These are phyloP conservation scores for Senna tora DNA, from an alignment of 306 rosid genomes.

Conservation along the genomic window DNA sequence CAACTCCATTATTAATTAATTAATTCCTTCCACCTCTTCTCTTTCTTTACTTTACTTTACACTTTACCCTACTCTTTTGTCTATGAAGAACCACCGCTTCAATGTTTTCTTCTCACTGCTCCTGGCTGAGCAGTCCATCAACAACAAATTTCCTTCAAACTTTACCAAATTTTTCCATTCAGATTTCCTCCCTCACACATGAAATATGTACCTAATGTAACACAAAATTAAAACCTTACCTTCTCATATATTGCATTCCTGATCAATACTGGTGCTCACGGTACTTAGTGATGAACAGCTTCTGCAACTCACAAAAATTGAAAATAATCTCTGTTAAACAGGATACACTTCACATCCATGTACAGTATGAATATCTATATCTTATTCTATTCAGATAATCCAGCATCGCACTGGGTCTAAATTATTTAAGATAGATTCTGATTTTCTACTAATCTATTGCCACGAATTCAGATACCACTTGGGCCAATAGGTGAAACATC, in stretches of 20 bases:
- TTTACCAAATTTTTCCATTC: background rate
- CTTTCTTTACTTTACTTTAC: no score
- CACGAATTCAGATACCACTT: slow-evolving; percentile 25
- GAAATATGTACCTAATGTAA: no score
- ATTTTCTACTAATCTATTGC: background rate
- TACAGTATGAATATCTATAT: background rate
- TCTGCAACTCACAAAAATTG: slow-evolving; percentile 1
- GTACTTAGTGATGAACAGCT: background rate
- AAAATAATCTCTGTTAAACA: background rate
- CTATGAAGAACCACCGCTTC: slow-evolving; percentile 95
- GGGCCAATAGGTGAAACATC: background rate
- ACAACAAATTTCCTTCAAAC: background rate
- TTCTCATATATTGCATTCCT: slow-evolving; percentile 33
- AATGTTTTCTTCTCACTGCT: slow-evolving; percentile 73
- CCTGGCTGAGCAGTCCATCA: slow-evolving; percentile 24
- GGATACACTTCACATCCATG: background rate
- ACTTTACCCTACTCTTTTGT: slow-evolving; percentile 92
- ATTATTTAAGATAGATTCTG: slow-evolving; percentile 5
- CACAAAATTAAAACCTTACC: background rate
- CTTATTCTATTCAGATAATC: slow-evolving; percentile 18
- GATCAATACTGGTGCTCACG: background rate
- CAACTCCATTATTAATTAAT: no score
- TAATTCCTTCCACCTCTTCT: no score
- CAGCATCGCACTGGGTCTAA: slow-evolving; percentile 13
- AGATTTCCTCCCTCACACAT: background rate